Percentiles rank a stretch among this genome's conserved stretches.
Conservation (phyloP, 805 yeast genomes). For the Sungouiozyma ichnusensis region DNA sequence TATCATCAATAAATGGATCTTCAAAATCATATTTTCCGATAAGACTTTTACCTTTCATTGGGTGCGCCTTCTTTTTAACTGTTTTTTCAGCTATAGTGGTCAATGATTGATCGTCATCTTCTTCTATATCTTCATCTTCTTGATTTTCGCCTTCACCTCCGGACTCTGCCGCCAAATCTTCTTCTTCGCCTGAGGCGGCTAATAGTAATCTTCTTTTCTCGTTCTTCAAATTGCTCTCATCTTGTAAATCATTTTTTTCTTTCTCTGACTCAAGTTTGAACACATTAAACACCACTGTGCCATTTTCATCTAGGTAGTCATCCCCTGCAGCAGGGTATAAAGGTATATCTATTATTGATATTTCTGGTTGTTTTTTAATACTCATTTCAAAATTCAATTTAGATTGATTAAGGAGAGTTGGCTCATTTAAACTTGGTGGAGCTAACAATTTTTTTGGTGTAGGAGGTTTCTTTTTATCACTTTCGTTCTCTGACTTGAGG, state of each 20-base stretch:
- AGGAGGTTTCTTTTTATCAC: slow-evolving; percentile 14
- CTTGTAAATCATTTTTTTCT: slow-evolving; percentile 12
- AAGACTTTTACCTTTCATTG: slow-evolving; percentile 49
- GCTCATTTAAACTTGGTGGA: slow-evolving; percentile 17
- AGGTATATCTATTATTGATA: slow-evolving; percentile 24
- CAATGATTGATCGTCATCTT: slow-evolving; percentile 12
- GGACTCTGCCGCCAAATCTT: slow-evolving; percentile 17
- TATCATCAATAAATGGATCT: slow-evolving; percentile 95
- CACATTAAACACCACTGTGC: slow-evolving; percentile 25
- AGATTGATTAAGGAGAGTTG: slow-evolving; percentile 15
- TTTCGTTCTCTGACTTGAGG: slow-evolving; percentile 2
- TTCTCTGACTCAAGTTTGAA: slow-evolving; percentile 9
- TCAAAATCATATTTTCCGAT: slow-evolving; percentile 86
- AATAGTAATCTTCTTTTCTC: slow-evolving; percentile 2
- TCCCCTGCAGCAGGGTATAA: slow-evolving; percentile 16
- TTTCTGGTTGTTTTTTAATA: slow-evolving; percentile 14
- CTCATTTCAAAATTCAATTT: slow-evolving; percentile 8
- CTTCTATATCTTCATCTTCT: slow-evolving; percentile 14
- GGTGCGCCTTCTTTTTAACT: slow-evolving; percentile 27
- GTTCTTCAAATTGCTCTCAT: slow-evolving; percentile 1
- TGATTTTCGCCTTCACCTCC: slow-evolving; percentile 17
- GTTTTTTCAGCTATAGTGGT: slow-evolving; percentile 14
- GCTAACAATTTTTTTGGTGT: slow-evolving; percentile 8
- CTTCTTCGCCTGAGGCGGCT: slow-evolving; percentile 2
- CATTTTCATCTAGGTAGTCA: slow-evolving; percentile 28